A percentile compares a stretch with the other conserved stretches of the same genome.
phyloP scores from a whole-genome alignment of 1,284 basidiomycete genomes.

The Ustilago crameri region DNA sequence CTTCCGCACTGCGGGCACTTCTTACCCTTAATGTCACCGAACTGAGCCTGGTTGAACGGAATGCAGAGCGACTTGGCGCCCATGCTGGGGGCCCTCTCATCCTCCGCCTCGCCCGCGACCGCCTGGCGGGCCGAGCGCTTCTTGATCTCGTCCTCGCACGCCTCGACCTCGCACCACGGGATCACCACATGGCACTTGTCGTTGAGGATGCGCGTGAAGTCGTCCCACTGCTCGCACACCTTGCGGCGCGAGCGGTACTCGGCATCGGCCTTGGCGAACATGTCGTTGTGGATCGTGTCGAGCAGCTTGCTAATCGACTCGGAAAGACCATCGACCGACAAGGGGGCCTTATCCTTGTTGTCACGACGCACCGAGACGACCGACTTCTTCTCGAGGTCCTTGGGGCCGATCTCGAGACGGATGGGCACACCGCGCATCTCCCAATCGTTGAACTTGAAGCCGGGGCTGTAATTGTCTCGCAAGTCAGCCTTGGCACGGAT shows the following conservation, averaged over 20 bases:
- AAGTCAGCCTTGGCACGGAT: conserved; percentile 90
- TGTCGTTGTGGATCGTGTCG: conserved; percentile 86
- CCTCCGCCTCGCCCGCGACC: conserved; percentile 55
- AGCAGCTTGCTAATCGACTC: conserved; percentile 72
- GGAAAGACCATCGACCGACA: conserved; percentile 40
- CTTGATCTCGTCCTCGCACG: conserved; percentile 98
- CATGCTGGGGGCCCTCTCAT: conserved; percentile 93
- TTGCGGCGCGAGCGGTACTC: conserved; percentile 81
- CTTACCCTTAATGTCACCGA: conserved; percentile 55
- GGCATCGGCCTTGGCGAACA: conserved; percentile 83
- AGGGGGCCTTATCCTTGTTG: conserved; percentile 72
- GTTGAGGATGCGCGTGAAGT: conserved; percentile 90
- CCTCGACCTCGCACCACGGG: conserved; percentile 95
- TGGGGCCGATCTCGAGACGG: conserved; percentile 94
- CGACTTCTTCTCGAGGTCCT: conserved; percentile 85
- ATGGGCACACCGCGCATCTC: conserved; percentile 90
- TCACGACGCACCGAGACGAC: conserved; percentile 89
- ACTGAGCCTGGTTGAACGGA: conserved; percentile 87
- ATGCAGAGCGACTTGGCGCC: conserved; percentile 98
- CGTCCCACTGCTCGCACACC: conserved; percentile 83
- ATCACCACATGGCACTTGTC: conserved; percentile 87
- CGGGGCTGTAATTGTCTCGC: conserved; percentile 94
- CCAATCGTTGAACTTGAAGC: conserved; percentile 99
- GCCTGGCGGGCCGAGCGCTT: conserved; percentile 78
- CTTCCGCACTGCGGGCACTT: conserved; percentile 65